Evolutionary conservation across 257 asterid species (phyloP), one percentile per base, ranked within the genome.

Genomic region (Jasminum sambac): DNA sequence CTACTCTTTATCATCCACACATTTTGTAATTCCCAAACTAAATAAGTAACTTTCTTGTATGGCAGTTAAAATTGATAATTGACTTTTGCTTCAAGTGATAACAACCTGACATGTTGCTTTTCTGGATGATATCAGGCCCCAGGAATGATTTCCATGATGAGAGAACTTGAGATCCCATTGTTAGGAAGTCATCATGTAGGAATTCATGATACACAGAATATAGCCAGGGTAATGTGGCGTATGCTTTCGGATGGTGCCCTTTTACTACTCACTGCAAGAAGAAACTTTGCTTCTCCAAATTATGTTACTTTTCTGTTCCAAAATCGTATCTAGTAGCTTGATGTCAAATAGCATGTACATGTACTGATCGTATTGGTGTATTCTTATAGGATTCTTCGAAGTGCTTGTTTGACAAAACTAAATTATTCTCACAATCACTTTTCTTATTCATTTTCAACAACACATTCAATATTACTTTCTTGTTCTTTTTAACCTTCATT

Each of bases 181-280:
- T 66, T 13, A 19, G 88, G 88, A 68, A 81, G 88, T 60, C 86
- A 84, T 74, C 88, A 83, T 72, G 81, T 83, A 25, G 99, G 99
- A 34, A 83, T 95, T 0, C 98, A 95, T 64, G 98, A 92, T 74
- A 80, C 96, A 7, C 90, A 82, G 65, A 92, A 92, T 69, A 86
- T 95, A 50, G 89, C 95, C 0, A 85, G 90, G 76, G 96, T 95
- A 41, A 46, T 95, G 78, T 95, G 74, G 41, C 95, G 34, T 57
- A 41, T 95, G 95, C 90, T 89, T 11, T 60, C 13, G 2, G 99
- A 91, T 74, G 99, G 99, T 19, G 98, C 98, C 43, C n/a, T 76
- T 40, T 1, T 95, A 85, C 87, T 86, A 75, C 71, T 95, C 1
- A 95, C 96, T n/a, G 99, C 99, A 5, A 78, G 79, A 76, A 81